Percentiles rank a stretch among this genome's conserved stretches.
phyloP scores from a whole-genome alignment of 306 rosid genomes.

The Betula pendula region DNA sequence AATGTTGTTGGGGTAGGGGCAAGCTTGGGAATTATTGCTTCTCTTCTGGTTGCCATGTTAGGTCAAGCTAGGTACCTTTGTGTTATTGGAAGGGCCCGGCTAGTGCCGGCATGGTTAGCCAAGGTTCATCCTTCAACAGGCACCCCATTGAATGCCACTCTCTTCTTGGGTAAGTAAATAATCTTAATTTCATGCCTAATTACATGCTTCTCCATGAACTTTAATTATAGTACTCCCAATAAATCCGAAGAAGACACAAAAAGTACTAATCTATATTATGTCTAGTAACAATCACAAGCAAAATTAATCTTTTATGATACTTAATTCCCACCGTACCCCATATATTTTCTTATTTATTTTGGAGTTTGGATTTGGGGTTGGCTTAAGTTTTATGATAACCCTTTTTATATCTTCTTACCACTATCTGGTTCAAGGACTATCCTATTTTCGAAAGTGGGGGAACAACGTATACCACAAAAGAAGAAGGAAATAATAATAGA shows the following conservation, averaged over 20 bases:
- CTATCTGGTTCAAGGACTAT: not conserved
- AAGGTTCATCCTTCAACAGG: constrained; percentile 85
- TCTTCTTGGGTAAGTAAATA: constrained; percentile 61
- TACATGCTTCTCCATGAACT: constrained; percentile 4
- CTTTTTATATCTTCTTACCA: not conserved
- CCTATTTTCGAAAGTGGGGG: not conserved
- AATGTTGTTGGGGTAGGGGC: constrained; percentile 88
- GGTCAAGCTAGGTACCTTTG: constrained; percentile 98
- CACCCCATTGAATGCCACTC: constrained; percentile 90
- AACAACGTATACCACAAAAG: not conserved
- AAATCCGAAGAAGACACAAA: not conserved
- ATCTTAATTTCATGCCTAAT: not conserved
- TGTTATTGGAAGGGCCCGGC: constrained; percentile 83
- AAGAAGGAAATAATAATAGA: not conserved
- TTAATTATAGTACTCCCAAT: not conserved
- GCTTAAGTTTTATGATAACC: not conserved
- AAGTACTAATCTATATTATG: not conserved
- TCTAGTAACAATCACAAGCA: not conserved
- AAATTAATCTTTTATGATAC: not conserved
- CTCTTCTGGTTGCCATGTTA: constrained; percentile 86
- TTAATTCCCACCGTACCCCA: not conserved
- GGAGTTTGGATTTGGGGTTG: not conserved
- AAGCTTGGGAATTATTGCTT: constrained; percentile 72
- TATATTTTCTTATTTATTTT: not conserved
- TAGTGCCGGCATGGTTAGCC: constrained; percentile 88